Evolutionary conservation across 768 basidiomycete genomes (phyloP).

Genomic region (Suillus brevipes): DNA sequence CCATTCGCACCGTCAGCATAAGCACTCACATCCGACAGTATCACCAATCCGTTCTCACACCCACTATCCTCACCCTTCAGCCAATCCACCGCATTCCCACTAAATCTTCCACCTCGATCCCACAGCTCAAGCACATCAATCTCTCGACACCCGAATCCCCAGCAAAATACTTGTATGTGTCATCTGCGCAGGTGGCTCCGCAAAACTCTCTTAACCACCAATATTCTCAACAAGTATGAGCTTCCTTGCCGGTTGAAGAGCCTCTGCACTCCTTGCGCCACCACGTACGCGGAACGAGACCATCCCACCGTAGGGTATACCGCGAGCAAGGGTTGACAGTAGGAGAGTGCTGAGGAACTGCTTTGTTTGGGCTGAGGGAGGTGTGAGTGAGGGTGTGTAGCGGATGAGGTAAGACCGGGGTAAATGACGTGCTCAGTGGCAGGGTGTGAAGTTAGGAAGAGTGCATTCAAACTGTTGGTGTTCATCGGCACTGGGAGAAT

Average conservation of each 20-base stretch:
- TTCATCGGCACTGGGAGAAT: slow-evolving; percentile 89
- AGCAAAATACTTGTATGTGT: slow-evolving; percentile 80
- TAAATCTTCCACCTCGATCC: slow-evolving; percentile 82
- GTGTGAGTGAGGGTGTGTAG: slow-evolving; percentile 71
- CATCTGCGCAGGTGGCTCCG: slow-evolving; percentile 86
- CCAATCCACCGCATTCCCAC: slow-evolving; percentile 58
- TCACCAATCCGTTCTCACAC: background rate
- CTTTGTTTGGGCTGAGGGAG: slow-evolving; percentile 61
- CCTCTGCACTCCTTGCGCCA: slow-evolving; percentile 55
- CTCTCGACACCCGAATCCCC: slow-evolving; percentile 80
- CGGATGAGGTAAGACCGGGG: slow-evolving; percentile 69
- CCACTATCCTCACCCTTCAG: slow-evolving; percentile 37
- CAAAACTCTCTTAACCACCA: slow-evolving; percentile 90
- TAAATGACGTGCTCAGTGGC: slow-evolving; percentile 84
- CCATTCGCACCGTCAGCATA: background rate
- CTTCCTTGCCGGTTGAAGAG: slow-evolving; percentile 62
- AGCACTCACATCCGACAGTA: background rate
- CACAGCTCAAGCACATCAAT: slow-evolving; percentile 81
- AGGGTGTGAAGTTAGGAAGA: slow-evolving; percentile 55
- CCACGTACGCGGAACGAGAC: slow-evolving; percentile 66
- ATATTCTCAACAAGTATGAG: slow-evolving; percentile 78
- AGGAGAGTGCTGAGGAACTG: slow-evolving; percentile 53
- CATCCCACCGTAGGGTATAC: slow-evolving; percentile 81
- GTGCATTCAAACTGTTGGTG: slow-evolving; percentile 81
- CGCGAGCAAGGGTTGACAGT: slow-evolving; percentile 24